A percentile compares a stretch with the other conserved stretches of the same genome.
Conservation (phyloP, 495 filamentous ascomycete genomes). For the Staphylotrichum longicolle region DNA sequence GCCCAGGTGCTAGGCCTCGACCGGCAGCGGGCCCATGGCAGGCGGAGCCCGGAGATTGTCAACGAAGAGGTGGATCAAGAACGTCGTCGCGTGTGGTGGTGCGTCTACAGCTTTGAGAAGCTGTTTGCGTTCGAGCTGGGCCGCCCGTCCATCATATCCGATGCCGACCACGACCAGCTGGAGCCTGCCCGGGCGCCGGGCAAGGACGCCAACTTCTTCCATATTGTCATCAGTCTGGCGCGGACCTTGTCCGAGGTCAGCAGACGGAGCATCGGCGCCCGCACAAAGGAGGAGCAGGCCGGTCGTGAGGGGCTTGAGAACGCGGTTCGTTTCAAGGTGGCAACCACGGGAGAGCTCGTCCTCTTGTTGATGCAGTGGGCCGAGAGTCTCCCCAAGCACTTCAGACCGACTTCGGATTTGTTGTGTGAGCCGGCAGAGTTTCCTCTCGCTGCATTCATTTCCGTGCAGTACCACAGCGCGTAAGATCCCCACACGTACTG, state of each 20-base stretch:
- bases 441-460: not conserved
- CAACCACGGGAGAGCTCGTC: constrained; percentile 6
- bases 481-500: not conserved
- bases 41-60: not conserved
- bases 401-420: constrained; percentile 4
- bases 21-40: not conserved
- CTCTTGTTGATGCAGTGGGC: constrained; percentile 6
- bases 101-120: constrained; percentile 9
- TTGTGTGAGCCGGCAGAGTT: constrained; percentile 6
- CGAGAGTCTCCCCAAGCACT: constrained; percentile 2
- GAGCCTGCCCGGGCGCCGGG: not conserved
- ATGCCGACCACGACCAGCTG: constrained; percentile 4
- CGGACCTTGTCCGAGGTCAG: constrained; percentile 6
- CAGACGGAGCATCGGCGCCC: constrained; percentile 1
- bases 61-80: not conserved
- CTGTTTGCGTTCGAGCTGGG: constrained; percentile 9
- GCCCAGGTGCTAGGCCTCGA: constrained; percentile 2
- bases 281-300: constrained; percentile 6
- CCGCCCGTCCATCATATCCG: not conserved
- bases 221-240: constrained; percentile 5
- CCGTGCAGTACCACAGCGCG: constrained; percentile 6
- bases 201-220: not conserved
- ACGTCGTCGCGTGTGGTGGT: constrained; percentile 8
- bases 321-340: constrained; percentile 5
- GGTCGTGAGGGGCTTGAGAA: constrained; percentile 4